Evolutionary conservation across 148 eudicot species (phyloP).

Genomic region (Rhododendron ferrugineum): DNA sequence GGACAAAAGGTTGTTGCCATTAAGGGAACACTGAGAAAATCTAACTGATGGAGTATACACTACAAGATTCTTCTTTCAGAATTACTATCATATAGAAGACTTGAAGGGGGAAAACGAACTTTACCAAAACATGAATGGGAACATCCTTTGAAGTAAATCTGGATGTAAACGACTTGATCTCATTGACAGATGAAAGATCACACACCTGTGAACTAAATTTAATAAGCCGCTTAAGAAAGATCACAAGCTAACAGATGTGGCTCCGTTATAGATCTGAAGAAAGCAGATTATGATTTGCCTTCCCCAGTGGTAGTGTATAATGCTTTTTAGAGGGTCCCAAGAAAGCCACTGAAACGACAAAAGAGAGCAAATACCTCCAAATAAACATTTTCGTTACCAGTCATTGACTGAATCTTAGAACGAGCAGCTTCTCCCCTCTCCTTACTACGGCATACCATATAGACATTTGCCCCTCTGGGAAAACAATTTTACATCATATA

Average conservation of each 20-base stretch:
- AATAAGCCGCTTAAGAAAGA: constrained; percentile 10
- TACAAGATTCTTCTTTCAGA: neutral
- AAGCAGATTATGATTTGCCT: constrained; percentile 2
- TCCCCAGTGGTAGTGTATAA: neutral
- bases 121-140: constrained; percentile 84
- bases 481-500: constrained; percentile 6
- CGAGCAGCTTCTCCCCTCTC: constrained; percentile 93
- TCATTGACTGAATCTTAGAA: constrained; percentile 57
- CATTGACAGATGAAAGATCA: constrained; percentile 76
- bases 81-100: neutral
- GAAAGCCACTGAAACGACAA: neutral
- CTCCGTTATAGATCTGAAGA: neutral
- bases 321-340: neutral
- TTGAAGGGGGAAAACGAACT: neutral
- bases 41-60: neutral
- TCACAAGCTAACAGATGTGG: constrained; percentile 4
- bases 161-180: constrained; percentile 67
- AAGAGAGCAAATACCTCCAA: constrained; percentile 55
- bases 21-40: neutral
- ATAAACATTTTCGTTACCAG: constrained; percentile 74
- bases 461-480: constrained; percentile 84
- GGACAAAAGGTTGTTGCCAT: neutral
- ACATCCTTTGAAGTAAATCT: constrained; percentile 51
- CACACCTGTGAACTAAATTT: constrained; percentile 48
- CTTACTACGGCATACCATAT: constrained; percentile 82